Conservation (phyloP, 495 filamentous ascomycete genomes). For the Talaromyces ruber region DNA sequence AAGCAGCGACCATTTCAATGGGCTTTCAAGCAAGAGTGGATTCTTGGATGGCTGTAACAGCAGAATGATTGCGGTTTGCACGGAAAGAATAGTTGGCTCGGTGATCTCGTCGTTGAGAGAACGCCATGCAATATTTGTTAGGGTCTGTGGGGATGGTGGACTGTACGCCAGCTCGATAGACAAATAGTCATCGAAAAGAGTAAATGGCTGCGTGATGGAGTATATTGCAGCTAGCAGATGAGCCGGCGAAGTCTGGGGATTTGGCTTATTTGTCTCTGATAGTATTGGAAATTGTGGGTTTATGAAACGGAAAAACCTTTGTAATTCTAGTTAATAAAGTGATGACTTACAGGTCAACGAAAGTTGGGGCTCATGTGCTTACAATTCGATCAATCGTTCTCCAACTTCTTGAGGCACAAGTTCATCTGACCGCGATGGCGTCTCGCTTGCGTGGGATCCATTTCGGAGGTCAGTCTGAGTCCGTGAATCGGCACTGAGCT, state of each 20-base stretch:
- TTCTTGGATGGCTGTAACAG: not conserved
- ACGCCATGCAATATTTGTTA: not conserved
- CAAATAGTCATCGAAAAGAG: not conserved
- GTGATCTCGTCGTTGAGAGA: slow-evolving; percentile 1
- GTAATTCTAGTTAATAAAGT: not conserved
- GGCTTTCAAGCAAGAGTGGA: slow-evolving; percentile 1
- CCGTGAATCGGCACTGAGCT: not conserved
- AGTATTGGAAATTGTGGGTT: slow-evolving; percentile 1
- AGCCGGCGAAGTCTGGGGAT: not conserved
- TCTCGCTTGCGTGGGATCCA: not conserved
- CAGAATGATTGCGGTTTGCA: not conserved
- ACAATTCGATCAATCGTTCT: slow-evolving; percentile 2
- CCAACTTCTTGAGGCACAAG: not conserved
- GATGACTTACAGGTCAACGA: not conserved
- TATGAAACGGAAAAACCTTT: not conserved
- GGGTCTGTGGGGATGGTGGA: not conserved
- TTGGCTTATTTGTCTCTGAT: not conserved
- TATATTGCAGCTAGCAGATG: not conserved
- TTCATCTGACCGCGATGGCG: not conserved
- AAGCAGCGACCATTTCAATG: not conserved
- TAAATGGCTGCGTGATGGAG: not conserved
- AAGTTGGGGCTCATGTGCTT: not conserved
- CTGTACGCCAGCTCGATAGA: not conserved
- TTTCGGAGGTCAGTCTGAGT: not conserved
- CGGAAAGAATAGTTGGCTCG: not conserved